phyloP scores from a whole-genome alignment of 108 stramenopile genomes.

The Skeletonema marinoi region DNA sequence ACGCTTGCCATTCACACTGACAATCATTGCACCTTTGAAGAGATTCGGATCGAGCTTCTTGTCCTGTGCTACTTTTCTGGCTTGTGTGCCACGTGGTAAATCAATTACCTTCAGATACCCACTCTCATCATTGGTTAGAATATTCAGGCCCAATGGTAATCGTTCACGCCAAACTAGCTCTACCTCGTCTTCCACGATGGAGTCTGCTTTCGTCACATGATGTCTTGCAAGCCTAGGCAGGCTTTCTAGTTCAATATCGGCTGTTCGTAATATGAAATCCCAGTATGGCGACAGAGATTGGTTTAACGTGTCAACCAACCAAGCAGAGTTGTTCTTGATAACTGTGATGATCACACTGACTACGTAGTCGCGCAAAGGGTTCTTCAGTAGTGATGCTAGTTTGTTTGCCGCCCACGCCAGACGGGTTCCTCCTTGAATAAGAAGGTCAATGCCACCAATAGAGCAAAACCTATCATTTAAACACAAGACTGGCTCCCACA shows the following conservation, averaged over 20 bases:
- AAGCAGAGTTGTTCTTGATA: conserved; percentile 74
- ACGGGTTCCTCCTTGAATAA: conserved; percentile 77
- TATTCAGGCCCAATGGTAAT: conserved; percentile 86
- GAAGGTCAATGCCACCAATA: conserved; percentile 76
- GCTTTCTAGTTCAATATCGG: conserved; percentile 63
- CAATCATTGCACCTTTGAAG: conserved; percentile 85
- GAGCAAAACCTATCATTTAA: conserved; percentile 77
- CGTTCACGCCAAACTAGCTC: conserved; percentile 88
- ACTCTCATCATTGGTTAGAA: conserved; percentile 82
- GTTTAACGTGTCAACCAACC: conserved; percentile 81
- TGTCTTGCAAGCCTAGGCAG: conserved; percentile 54
- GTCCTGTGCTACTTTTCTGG: conserved; percentile 76
- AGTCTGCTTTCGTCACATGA: conserved; percentile 63
- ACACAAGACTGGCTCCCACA: conserved; percentile 88
- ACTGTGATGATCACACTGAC: conserved; percentile 68
- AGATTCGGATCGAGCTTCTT: conserved; percentile 77
- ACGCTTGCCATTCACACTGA: conserved; percentile 82
- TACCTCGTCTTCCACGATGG: conserved; percentile 49
- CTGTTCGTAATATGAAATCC: conserved; percentile 81
- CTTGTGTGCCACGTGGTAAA: conserved; percentile 89
- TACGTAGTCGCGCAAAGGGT: conserved; percentile 79
- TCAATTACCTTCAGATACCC: conserved; percentile 89
- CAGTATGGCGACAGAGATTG: conserved; percentile 71
- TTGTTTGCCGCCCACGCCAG: conserved; percentile 88
- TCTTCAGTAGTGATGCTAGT: conserved; percentile 76